Evolutionary conservation across 116 monocot genomes (phyloP).

Genomic region (Cymodocea nodosa): DNA sequence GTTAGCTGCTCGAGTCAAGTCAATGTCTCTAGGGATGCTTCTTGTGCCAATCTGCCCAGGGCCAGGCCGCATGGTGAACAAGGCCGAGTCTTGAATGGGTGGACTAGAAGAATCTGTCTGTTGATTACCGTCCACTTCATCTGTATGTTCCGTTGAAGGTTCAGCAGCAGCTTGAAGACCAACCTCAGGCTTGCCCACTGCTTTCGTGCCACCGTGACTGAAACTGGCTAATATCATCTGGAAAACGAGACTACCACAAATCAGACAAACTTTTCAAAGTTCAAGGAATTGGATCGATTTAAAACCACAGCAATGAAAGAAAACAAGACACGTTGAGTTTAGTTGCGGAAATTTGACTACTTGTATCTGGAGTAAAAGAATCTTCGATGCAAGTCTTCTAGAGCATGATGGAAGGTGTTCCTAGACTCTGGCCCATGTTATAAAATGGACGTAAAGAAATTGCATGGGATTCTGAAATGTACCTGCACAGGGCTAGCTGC

Average conservation of each 20-base stretch:
- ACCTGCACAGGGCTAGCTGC: conserved; percentile 14
- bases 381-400: not conserved
- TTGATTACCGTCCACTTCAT: too few relatives aligned
- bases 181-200: not conserved
- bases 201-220: not conserved
- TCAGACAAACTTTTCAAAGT: not conserved
- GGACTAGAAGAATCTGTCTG: too few relatives aligned
- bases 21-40: too few relatives aligned
- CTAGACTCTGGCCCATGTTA: not conserved
- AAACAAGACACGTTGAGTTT: too few relatives aligned
- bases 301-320: not conserved
- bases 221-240: not conserved
- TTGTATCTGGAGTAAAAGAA: too few relatives aligned
- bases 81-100: too few relatives aligned
- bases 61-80: too few relatives aligned
- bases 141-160: too few relatives aligned
- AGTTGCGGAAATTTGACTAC: too few relatives aligned
- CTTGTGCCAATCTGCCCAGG: too few relatives aligned
- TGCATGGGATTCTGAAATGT: not conserved
- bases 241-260: not conserved
- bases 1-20: too few relatives aligned
- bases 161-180: not conserved
- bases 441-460: not conserved
- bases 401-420: not conserved
- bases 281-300: not conserved